phyloP scores from a whole-genome alignment of 1,284 basidiomycete genomes.

The Anthracocystis setariae region DNA sequence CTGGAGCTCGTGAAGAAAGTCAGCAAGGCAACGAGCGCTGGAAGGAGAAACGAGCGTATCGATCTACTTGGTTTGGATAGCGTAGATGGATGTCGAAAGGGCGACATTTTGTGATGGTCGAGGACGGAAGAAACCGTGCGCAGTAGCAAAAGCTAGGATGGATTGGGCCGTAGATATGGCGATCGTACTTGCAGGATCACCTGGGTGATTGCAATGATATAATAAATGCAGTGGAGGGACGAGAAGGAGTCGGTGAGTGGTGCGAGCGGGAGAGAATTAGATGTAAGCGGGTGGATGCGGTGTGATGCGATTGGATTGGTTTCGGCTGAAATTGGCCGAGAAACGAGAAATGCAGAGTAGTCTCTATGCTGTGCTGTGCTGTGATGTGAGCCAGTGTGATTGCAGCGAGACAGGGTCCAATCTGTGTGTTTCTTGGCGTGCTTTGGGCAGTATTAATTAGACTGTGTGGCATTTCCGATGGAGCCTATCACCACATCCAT shows the following conservation, averaged over 20 bases:
- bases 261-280: neutral
- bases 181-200: too few relatives aligned
- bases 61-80: constrained; percentile 1
- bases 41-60: constrained; percentile 11
- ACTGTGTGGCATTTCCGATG: neutral
- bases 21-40: constrained; percentile 6
- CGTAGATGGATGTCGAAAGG: neutral
- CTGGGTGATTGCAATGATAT: too few relatives aligned
- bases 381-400: too few relatives aligned
- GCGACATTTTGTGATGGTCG: neutral
- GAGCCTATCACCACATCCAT: neutral
- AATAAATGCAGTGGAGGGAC: neutral
- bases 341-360: neutral
- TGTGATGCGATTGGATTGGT: neutral
- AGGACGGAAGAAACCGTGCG: neutral
- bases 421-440: too few relatives aligned
- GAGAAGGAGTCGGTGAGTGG: neutral
- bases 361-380: constrained; percentile 3
- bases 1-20: constrained; percentile 5
- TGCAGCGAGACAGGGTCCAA: neutral
- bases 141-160: neutral
- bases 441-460: too few relatives aligned
- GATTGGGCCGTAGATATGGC: neutral
- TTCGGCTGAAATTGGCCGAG: neutral
- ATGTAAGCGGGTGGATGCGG: constrained; percentile 1